Percentiles rank a stretch among this genome's conserved stretches.
Evolutionary conservation across 2,329 filamentous ascomycete species (phyloP).

Genomic region (Blumeria hordei): DNA sequence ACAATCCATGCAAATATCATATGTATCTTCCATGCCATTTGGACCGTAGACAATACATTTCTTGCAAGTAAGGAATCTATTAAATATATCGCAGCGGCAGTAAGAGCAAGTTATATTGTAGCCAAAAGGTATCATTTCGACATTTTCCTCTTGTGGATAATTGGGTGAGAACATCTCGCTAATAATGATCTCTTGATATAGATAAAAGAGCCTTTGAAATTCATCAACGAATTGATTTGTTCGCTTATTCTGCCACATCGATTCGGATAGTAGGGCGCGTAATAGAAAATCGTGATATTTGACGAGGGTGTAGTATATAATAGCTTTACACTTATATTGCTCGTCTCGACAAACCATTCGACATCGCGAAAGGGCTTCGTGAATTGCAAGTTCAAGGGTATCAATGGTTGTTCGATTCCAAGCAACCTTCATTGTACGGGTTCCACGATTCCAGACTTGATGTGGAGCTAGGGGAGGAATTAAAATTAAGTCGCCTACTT

Average conservation of each 20-base stretch:
- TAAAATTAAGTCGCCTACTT: constrained; percentile 72
- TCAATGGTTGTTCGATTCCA: constrained; percentile 94
- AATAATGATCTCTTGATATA: constrained; percentile 58
- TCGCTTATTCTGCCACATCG: constrained; percentile 19
- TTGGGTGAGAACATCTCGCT: constrained; percentile 64
- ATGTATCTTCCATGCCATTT: constrained; percentile 59
- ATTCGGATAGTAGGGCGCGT: constrained; percentile 21
- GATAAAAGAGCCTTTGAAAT: constrained; percentile 53
- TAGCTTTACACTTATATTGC: constrained; percentile 97
- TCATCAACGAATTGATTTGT: constrained; percentile 55
- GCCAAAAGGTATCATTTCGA: constrained; percentile 63
- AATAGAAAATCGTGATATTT: constrained; percentile 48
- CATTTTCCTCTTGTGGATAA: constrained; percentile 33
- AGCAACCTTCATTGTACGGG: constrained; percentile 86
- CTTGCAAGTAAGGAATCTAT: constrained; percentile 81
- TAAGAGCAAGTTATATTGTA: constrained; percentile 90
- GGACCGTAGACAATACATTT: constrained; percentile 45
- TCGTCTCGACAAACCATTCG: constrained; percentile 87
- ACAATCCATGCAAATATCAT: constrained; percentile 95
- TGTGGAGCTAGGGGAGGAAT: constrained; percentile 84
- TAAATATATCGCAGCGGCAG: constrained; percentile 90
- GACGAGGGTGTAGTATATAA: constrained; percentile 65
- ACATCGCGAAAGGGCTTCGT: constrained; percentile 71
- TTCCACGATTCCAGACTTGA: constrained; percentile 95
- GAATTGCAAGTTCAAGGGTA: constrained; percentile 63